A percentile compares a stretch with the other conserved stretches of the same genome.
These are phyloP conservation scores for Rubroboletus satanas DNA, from an alignment of 768 basidiomycete species.

Conservation along the genomic window DNA sequence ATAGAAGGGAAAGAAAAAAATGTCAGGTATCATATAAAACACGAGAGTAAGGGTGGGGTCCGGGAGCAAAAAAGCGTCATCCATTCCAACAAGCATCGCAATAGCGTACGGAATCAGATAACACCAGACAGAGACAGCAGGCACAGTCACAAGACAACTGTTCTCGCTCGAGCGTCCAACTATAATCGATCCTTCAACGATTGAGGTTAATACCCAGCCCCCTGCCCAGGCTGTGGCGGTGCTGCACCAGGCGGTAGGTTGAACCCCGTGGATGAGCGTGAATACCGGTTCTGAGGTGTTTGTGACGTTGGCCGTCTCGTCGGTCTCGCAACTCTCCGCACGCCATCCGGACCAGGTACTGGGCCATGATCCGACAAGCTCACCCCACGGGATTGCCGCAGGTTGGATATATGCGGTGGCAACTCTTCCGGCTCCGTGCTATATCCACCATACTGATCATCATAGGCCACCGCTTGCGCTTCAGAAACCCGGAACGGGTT, in stretches of 20 bases:
- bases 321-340: conserved; percentile 72
- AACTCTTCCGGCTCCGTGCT: conserved; percentile 37
- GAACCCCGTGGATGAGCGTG: conserved; percentile 50
- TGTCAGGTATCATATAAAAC: conserved; percentile 13
- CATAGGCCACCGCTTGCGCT: conserved; percentile 39
- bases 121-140: background rate
- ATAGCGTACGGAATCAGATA: conserved; percentile 1
- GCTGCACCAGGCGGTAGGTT: conserved; percentile 75
- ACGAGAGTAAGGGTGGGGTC: background rate
- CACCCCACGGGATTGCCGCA: conserved; percentile 53
- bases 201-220: conserved; percentile 9
- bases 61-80: conserved; percentile 2
- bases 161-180: conserved; percentile 6
- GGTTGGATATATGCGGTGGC: conserved; percentile 10
- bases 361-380: conserved; percentile 81
- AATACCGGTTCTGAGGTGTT: conserved; percentile 65
- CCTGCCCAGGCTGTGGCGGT: conserved; percentile 44
- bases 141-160: background rate
- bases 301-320: conserved; percentile 60
- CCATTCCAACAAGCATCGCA: conserved; percentile 11
- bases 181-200: background rate
- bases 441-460: conserved; percentile 33
- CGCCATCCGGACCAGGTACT: conserved; percentile 72
- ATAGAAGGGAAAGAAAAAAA: background rate
- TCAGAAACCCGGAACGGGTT: conserved; percentile 58